These are phyloP conservation scores for Isatis tinctoria DNA, from an alignment of 345 rosid genomes.

Conservation along the genomic window DNA sequence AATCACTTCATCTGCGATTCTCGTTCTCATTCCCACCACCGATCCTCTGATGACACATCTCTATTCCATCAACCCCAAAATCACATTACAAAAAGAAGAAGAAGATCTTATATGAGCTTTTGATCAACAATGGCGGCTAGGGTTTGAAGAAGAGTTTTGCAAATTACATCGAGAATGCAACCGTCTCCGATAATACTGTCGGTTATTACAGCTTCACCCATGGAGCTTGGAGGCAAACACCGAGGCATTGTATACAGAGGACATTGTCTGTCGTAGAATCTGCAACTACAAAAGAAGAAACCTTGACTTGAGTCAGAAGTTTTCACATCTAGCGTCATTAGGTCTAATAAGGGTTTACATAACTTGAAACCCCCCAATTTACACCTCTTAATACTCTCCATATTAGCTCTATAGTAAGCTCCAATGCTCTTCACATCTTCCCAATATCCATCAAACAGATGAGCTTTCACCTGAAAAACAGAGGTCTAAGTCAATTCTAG, in stretches of 20 bases:
- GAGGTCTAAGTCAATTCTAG: not conserved
- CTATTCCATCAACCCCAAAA: constrained; percentile 37
- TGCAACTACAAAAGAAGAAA: constrained; percentile 28
- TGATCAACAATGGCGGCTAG: constrained; percentile 1
- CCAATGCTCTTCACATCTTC: constrained; percentile 64
- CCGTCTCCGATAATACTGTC: constrained; percentile 76
- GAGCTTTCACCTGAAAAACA: constrained; percentile 54
- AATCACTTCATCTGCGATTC: constrained; percentile 48
- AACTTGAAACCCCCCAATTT: constrained; percentile 36
- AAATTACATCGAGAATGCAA: constrained; percentile 68
- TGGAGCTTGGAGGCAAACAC: constrained; percentile 60
- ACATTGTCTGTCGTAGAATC: constrained; percentile 54
- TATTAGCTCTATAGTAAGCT: constrained; percentile 71
- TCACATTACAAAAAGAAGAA: not conserved
- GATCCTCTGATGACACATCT: constrained; percentile 72
- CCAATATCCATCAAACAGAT: constrained; percentile 71
- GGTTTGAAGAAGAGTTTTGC: not conserved
- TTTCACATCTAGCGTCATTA: not conserved
- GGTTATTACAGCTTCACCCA: constrained; percentile 50
- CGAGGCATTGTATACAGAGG: constrained; percentile 69
- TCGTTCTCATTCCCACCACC: constrained; percentile 76
- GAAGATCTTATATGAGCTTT: not conserved
- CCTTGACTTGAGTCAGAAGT: constrained; percentile 29
- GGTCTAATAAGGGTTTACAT: not conserved
- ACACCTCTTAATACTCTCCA: constrained; percentile 58